Evolutionary conservation across 345 rosid genomes (phyloP).

Genomic region (Eucalyptus erythrocorys): DNA sequence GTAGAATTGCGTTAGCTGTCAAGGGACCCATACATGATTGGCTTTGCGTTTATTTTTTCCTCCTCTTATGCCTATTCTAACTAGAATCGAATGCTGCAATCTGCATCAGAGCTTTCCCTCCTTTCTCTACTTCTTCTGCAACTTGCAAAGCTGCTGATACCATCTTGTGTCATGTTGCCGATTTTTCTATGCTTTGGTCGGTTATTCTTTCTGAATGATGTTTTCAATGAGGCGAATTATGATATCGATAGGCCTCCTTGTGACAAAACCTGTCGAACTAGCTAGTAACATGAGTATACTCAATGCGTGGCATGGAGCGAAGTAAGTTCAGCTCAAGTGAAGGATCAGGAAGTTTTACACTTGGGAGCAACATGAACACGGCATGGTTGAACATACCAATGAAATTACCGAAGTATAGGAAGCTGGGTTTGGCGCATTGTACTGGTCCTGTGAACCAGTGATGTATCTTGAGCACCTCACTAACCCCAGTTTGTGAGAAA

Average conservation of each 20-base stretch:
- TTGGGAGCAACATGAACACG: neutral
- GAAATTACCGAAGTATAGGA: neutral
- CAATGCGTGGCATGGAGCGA: neutral
- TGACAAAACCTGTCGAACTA: neutral
- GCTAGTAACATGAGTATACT: neutral
- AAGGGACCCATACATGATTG: neutral
- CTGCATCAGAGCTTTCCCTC: neutral
- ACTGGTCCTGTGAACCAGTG: neutral
- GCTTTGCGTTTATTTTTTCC: neutral
- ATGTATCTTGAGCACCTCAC: neutral
- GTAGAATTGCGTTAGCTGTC: neutral
- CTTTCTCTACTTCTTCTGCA: neutral
- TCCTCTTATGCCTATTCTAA: neutral
- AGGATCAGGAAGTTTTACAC: neutral
- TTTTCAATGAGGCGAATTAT: neutral
- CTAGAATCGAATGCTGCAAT: neutral
- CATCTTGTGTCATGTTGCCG: neutral
- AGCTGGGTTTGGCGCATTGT: neutral
- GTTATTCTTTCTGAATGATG: neutral
- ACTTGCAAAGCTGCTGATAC: neutral
- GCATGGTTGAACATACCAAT: neutral
- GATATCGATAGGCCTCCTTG: neutral
- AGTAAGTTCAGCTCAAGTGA: neutral
- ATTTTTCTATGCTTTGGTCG: neutral
- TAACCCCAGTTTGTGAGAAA: neutral